Conservation (phyloP, 495 filamentous ascomycete species). For the Penicillium taxi region DNA sequence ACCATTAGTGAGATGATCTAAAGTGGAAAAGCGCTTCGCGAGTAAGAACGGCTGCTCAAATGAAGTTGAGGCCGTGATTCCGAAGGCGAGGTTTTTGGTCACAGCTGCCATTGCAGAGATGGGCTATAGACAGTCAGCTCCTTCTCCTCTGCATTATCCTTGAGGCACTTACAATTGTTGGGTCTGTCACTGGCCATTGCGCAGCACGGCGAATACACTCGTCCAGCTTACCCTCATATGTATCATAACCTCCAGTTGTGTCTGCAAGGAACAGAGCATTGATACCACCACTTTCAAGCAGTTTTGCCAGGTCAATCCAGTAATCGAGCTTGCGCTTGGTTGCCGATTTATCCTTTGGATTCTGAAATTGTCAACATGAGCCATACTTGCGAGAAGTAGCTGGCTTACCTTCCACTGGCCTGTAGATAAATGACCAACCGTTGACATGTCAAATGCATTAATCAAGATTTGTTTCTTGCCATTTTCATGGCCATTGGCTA, state of each 20-base stretch:
- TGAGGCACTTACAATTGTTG: slow-evolving; percentile 42
- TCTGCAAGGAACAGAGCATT: slow-evolving; percentile 56
- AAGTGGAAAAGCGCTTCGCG: slow-evolving; percentile 51
- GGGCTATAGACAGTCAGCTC: slow-evolving; percentile 16
- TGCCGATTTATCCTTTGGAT: slow-evolving; percentile 47
- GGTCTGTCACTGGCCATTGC: slow-evolving; percentile 52
- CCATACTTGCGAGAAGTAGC: not conserved
- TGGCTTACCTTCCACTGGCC: slow-evolving; percentile 52
- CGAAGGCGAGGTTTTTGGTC: slow-evolving; percentile 41
- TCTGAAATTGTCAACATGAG: slow-evolving; percentile 24
- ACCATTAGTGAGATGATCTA: slow-evolving; percentile 56
- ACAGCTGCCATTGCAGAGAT: slow-evolving; percentile 45
- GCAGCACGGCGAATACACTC: slow-evolving; percentile 43
- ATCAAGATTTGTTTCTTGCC: slow-evolving; percentile 53
- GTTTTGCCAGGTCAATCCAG: slow-evolving; percentile 53
- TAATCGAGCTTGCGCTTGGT: slow-evolving; percentile 50
- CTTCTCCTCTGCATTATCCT: too few species aligned
- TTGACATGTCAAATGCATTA: slow-evolving; percentile 58
- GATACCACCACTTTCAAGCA: slow-evolving; percentile 51
- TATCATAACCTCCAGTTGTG: slow-evolving; percentile 51
- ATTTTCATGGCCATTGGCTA: slow-evolving; percentile 3
- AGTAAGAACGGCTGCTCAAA: slow-evolving; percentile 53
- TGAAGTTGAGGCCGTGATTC: slow-evolving; percentile 45
- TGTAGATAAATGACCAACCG: slow-evolving; percentile 55
- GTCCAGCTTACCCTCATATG: slow-evolving; percentile 49